Evolutionary conservation across 208 protist genomes (phyloP), one percentile per base, ranked within the genome.

Genomic region (Willaertia magna): DNA sequence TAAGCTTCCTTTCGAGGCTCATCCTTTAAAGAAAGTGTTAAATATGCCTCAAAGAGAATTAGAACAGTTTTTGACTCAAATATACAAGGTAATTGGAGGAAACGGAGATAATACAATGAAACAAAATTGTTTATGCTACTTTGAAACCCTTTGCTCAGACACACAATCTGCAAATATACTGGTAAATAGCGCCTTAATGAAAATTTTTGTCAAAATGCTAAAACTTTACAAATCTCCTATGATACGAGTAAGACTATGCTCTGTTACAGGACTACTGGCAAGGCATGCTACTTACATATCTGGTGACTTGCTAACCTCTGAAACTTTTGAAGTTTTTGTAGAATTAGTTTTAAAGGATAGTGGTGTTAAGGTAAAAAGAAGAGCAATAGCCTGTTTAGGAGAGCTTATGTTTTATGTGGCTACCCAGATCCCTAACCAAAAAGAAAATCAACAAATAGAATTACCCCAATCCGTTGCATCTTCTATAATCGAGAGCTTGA

Each of bases 341-440:
- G 88, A 93, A 16, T 93, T 90, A 61, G 86, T 88, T 49, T 85
- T 79, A 34, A 93, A 95, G 84, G 84, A 90, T 2, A 93, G 93
- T 52, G 78, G 87, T 59, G 79, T 84, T 6, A 93, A 96, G 87
- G 88, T 91, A 79, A 91, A 93, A 12, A 59, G 87, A 47, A 92
- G 93, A 87, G 89, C 94, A 39, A 78, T 95, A 39, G 91, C 92
- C 22, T 96, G 93, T 86, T 84, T 95, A 12, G 93, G 94, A 26
- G 94, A 97, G 89, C 88, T 97, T 52, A 87, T 96, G 78, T 96
- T 96, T 82, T 97, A 96, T 86, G 90, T 97, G 44, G 91, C 91
- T 39, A 90, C 93, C 6, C 94, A 96, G 84, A 87, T 88, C 40
- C 92, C 91, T 79, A 30, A 85, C 1, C 18, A 78, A 46, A 46